Conservation (phyloP, 352 stramenopile species). For the Pythium sukuiense region DNA sequence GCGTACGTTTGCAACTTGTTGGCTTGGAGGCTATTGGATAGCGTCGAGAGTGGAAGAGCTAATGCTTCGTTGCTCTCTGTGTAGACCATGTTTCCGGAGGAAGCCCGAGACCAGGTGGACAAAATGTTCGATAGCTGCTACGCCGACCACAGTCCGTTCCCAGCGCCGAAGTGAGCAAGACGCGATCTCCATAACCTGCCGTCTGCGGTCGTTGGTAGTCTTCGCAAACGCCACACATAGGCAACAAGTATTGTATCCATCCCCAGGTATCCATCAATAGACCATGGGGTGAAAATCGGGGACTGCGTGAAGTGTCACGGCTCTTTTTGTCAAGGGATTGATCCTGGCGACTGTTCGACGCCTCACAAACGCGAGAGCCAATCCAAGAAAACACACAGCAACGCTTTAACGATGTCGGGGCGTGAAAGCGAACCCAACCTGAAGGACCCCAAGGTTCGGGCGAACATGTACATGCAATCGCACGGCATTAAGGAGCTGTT, state of each 20-base stretch:
- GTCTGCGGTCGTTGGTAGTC: background rate
- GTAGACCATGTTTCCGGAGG: conserved; percentile 77
- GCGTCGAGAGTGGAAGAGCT: no score
- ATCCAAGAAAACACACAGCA: background rate
- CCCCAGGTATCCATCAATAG: background rate
- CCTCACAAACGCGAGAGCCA: background rate
- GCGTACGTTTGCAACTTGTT: conserved; percentile 33
- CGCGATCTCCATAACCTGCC: background rate
- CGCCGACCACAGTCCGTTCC: conserved; percentile 67
- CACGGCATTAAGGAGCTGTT: conserved; percentile 73
- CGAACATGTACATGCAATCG: conserved; percentile 60
- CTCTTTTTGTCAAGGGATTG: background rate
- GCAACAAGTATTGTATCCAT: background rate
- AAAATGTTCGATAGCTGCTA: conserved; percentile 84
- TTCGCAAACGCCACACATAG: background rate
- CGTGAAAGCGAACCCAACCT: conserved; percentile 36
- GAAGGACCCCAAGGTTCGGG: conserved; percentile 65
- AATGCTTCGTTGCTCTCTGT: background rate
- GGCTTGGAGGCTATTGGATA: no score
- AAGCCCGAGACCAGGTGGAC: conserved; percentile 63
- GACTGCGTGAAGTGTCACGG: background rate
- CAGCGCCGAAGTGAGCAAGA: conserved; percentile 14
- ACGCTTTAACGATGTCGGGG: conserved; percentile 9
- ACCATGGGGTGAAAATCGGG: background rate
- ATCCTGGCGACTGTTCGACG: background rate